Evolutionary conservation across 2,329 filamentous ascomycete genomes (phyloP), one percentile per base, ranked within the genome.

Genomic region (Acrocalymma vagum): DNA sequence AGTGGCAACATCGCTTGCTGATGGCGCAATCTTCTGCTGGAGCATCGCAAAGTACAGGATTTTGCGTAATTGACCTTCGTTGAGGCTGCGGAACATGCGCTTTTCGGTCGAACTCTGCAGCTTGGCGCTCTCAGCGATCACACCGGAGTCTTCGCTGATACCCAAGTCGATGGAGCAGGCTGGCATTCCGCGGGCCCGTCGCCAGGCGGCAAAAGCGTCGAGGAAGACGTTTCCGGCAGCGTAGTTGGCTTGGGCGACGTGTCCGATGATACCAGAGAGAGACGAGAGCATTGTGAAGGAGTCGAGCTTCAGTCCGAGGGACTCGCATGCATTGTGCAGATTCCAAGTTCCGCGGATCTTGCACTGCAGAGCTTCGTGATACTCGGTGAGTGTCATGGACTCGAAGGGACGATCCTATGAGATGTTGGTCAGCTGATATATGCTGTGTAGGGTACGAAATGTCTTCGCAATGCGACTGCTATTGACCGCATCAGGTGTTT

Each of bases 161-260:
- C 45, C 47, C 10, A 61, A 38, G 14, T 55, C 41, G 29, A 59
- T 43, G 13, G 51, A 76, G 70, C 16, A 25, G n/a, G 74, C 76
- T 3, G 72, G 67, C 2, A 55, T 45, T 3, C 57, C 51, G 13
- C 36, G 48, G 10, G 20, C 26, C 17, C 33, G 42, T 3, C 55
- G 50, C 29, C 51, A 50, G 5, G 36, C 28, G 2, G 55, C 59
- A n/a, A 62, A 38, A 4, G 45, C 42, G 29, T 62, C 59, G 16
- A 55, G 45, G 29, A 53, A 63, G 13, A 44, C 38, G 35, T 50
- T 51, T n/a, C 45, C 60, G 15, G 55, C 53, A 2, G 40, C 55
- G 26, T 63, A 63, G 23, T 58, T 53, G 8, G 29, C 41, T 29
- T 62, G 59, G 8, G 44, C 45, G 2, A 25, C 33, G 27, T 48